Evolutionary conservation across 2,329 filamentous ascomycete genomes (phyloP).

Genomic region (Shiraia sp.): DNA sequence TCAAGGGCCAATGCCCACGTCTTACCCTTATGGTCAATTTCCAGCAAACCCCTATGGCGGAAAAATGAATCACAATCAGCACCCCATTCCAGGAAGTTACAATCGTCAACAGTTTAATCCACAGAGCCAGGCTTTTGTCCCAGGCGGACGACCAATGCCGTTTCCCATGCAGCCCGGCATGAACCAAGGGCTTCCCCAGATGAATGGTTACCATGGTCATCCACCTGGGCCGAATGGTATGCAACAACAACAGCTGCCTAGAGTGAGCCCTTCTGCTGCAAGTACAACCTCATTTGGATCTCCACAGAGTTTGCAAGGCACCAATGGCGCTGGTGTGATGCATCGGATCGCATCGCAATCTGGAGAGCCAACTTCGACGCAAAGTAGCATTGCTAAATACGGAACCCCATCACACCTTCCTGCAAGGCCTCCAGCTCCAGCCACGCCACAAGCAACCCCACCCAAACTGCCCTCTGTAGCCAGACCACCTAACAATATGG

Average conservation of each 20-base stretch:
- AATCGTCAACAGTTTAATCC: conserved; percentile 89
- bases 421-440: conserved; percentile 57
- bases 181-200: conserved; percentile 35
- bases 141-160: conserved; percentile 53
- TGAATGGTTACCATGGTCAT: conserved; percentile 34
- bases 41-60: conserved; percentile 63
- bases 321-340: conserved; percentile 21
- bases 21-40: conserved; percentile 78
- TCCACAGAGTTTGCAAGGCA: conserved; percentile 30
- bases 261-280: conserved; percentile 31
- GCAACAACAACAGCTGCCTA: conserved; percentile 28
- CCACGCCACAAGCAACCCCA: no score
- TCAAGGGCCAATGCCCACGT: conserved; percentile 45
- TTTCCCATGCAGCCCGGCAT: conserved; percentile 40
- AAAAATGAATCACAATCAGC: conserved; percentile 72
- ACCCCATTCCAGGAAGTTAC: conserved; percentile 83
- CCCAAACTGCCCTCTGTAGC: no score
- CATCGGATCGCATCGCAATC: conserved; percentile 31
- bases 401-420: conserved; percentile 59
- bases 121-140: conserved; percentile 90
- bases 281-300: conserved; percentile 36
- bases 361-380: conserved; percentile 20
- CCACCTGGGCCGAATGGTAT: conserved; percentile 26
- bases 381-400: conserved; percentile 60
- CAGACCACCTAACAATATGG: no score